Conservation (phyloP, 495 filamentous ascomycete genomes). For the Talaromyces thailandensis region DNA sequence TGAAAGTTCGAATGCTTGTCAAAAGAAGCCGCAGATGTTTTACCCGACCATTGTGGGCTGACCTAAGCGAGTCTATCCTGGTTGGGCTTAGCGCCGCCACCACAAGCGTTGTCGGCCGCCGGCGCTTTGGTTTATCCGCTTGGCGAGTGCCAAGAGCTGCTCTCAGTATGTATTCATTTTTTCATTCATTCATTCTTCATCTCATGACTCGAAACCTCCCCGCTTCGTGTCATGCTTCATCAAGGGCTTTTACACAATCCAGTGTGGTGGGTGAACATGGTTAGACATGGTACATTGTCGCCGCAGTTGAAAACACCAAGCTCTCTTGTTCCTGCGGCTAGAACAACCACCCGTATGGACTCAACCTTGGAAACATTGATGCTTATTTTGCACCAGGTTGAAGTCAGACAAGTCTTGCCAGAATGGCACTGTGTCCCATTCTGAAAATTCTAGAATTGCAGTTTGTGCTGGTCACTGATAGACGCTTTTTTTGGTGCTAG, state of each 20-base stretch:
- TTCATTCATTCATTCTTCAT: neutral
- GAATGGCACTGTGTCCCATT: too few species aligned
- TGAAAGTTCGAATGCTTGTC: conserved; percentile 34
- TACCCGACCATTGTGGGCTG: conserved; percentile 38
- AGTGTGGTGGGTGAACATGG: neutral
- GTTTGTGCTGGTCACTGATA: too few species aligned
- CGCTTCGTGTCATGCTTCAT: too few species aligned
- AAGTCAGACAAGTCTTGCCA: too few species aligned
- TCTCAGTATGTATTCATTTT: too few species aligned
- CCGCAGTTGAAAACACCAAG: neutral
- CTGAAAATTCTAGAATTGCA: too few species aligned
- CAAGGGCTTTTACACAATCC: too few species aligned
- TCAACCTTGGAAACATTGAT: too few species aligned
- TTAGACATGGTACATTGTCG: neutral
- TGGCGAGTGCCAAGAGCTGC: too few species aligned
- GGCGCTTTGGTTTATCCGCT: neutral
- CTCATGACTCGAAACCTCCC: too few species aligned
- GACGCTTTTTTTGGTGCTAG: too few species aligned
- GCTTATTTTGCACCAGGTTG: neutral
- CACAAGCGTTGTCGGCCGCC: neutral
- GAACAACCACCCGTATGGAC: too few species aligned
- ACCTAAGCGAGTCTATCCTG: conserved; percentile 28
- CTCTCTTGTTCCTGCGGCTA: neutral
- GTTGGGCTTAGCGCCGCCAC: conserved; percentile 8
- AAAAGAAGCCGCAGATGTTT: conserved; percentile 33